Evolutionary conservation across 805 yeast genomes (phyloP), one percentile per base, ranked within the genome.

Genomic region (Scheffersomyces amazonensis): DNA sequence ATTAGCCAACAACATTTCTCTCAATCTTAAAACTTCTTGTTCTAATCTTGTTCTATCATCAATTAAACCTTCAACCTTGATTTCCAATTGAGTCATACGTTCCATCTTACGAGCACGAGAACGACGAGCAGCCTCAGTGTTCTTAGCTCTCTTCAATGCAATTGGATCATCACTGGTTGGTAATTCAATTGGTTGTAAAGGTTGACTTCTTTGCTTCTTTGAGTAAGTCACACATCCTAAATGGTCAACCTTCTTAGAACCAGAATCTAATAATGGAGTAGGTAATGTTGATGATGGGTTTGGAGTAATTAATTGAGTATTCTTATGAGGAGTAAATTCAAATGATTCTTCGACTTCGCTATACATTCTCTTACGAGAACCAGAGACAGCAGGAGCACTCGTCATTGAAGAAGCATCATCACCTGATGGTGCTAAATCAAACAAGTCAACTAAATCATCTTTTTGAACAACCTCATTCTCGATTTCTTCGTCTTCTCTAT

Each of bases 71-170:
- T 81, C 87, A 37, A 89, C 93, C 60, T 78, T 80, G 17, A 64
- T 78, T 64, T 90, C 97, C 58, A 90, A 70, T 59, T 87, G 91
- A 43, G 64, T 53, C 87, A 90, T 85, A 62, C 95, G 78, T 60
- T 86, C 86, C 81, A 85, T 81, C 64, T 90, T 88, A 61, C 96
- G 80, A 17, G 96, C 96, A 55, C 97, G 75, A 19, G 96, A 88
- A 57, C 96, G 79, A 63, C 97, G 81, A 6, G 97, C 97, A 49
- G 98, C 97, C 59, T 89, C 96, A n/a, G 91, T 91, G 75, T 93
- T 91, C 64, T 91, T 82, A 7, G 98, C 98, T 60, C 98, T 82
- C 70, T 91, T 91, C 53, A 85, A 61, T 32, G 87, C 78, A 40
- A 75, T 76, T n/a, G 83, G 78, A 60, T 89, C 96, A 34, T 59